Evolutionary conservation across 2,329 filamentous ascomycete species (phyloP), one percentile per base, ranked within the genome.

Genomic region (Phialophora chinensis): DNA sequence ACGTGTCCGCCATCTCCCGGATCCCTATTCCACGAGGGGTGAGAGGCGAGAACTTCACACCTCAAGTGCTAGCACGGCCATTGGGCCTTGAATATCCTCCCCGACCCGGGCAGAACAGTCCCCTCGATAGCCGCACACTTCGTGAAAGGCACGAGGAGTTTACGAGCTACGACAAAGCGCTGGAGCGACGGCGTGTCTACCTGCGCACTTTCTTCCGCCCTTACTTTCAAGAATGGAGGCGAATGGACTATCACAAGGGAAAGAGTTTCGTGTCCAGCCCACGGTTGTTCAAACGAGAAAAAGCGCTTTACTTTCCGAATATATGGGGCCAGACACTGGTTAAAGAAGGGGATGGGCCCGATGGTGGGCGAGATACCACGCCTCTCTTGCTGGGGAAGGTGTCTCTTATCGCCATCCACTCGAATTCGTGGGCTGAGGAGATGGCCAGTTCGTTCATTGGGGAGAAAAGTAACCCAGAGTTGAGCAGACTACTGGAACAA

Each of bases 171-270:
- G 90, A 95, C 66, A 93, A 92, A 78, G 93, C 98, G 76, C 79
- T 97, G 7, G 84, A 86, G 70, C 86, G 89, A 71, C 87, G 94
- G 70, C 86, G 91, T 72, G 84, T 92, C 76, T 83, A 98, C 90
- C 91, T 91, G 53, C 85, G 87, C 72, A 88, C 92, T 77, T 89
- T 96, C 75, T 83, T 89, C 23, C 91, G 91, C 66, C 93, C 94
- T 1, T 99, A 99, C 80, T 99, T 97, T 82, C 91, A 93, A 77
- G 94, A 99, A 84, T 97, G 93, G 91, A 87, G 87, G 66, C 95
- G 96, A 79, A 86, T 97, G 78, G 86, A 89, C 71, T 89, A 95
- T 71, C 80, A 85, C 80, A 88, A 93, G 73, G 95, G 95, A 74
- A 99, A 99, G 80, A 92, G 92, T 27, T 99, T 97, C 80, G 82